These are phyloP conservation scores for Copromyces sp. DNA, from an alignment of 495 filamentous ascomycete species.

Conservation along the genomic window DNA sequence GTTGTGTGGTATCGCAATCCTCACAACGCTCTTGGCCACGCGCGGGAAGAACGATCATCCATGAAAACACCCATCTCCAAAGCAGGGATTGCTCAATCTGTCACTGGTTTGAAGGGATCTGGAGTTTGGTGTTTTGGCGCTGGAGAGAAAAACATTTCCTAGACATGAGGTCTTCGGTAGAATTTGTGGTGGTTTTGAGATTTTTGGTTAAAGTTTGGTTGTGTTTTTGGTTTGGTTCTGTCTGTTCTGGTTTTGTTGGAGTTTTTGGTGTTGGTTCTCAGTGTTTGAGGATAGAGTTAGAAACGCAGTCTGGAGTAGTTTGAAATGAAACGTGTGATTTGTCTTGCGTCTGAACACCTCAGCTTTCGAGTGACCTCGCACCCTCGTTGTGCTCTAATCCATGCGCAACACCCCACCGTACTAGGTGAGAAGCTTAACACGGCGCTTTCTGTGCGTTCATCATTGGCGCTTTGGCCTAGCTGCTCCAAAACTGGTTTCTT, in stretches of 20 bases:
- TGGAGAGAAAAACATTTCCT: neutral
- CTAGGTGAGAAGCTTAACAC: neutral
- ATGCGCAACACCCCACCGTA: neutral
- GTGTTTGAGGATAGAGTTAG: neutral
- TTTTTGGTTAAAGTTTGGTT: neutral
- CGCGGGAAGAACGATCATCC: neutral
- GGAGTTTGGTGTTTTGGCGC: neutral
- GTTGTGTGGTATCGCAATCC: slow-evolving; percentile 7
- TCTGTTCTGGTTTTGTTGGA: neutral
- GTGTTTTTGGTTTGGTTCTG: neutral
- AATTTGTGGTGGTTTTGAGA: neutral
- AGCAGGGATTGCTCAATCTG: neutral
- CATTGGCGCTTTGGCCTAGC: neutral
- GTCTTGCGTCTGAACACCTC: neutral
- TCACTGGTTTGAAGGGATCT: neutral
- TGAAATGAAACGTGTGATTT: neutral
- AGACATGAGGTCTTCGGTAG: neutral
- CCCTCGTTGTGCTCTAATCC: neutral
- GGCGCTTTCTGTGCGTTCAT: neutral
- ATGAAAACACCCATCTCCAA: neutral
- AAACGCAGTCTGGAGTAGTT: neutral
- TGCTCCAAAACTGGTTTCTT: no score
- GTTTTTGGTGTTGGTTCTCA: neutral
- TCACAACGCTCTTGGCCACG: slow-evolving; percentile 1
- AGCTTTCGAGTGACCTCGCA: neutral